Conservation (phyloP, 768 basidiomycete genomes). For the Kwoniella dejecticola region DNA sequence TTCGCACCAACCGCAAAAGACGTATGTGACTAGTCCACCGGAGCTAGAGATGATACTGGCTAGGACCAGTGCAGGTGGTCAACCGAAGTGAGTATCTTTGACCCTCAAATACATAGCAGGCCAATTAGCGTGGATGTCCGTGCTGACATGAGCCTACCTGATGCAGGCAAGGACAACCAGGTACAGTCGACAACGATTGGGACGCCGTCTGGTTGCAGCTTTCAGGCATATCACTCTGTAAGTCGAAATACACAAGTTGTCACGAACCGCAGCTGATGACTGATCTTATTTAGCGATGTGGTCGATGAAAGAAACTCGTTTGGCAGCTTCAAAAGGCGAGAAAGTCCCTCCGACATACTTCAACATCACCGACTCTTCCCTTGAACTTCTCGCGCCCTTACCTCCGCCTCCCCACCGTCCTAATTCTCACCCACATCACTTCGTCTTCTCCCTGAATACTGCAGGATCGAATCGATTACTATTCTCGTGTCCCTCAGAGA, state of each 20-base stretch:
- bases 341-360: constrained; percentile 56
- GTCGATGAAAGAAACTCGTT: constrained; percentile 56
- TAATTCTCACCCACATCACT: constrained; percentile 50
- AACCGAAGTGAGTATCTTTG: constrained; percentile 44
- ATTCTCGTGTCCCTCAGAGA: constrained; percentile 77
- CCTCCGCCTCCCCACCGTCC: constrained; percentile 55
- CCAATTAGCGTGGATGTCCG: neutral
- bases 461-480: constrained; percentile 87
- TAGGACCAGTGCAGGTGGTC: constrained; percentile 52
- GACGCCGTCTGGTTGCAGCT: constrained; percentile 56
- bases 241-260: constrained; percentile 8
- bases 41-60: constrained; percentile 56
- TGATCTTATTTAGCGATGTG: constrained; percentile 41
- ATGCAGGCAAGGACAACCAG: constrained; percentile 51
- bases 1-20: constrained; percentile 46
- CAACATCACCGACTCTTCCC: constrained; percentile 53
- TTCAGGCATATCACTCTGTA: constrained; percentile 55
- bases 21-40: constrained; percentile 53
- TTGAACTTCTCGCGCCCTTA: constrained; percentile 55
- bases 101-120: no score
- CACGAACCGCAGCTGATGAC: neutral
- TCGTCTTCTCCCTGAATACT: constrained; percentile 88
- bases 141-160: neutral
- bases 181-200: constrained; percentile 55
- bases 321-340: constrained; percentile 54